Percentiles rank a stretch among this genome's conserved stretches.
phyloP scores from a whole-genome alignment of 2,329 filamentous ascomycete genomes.

The Microthyrium microscopicum region DNA sequence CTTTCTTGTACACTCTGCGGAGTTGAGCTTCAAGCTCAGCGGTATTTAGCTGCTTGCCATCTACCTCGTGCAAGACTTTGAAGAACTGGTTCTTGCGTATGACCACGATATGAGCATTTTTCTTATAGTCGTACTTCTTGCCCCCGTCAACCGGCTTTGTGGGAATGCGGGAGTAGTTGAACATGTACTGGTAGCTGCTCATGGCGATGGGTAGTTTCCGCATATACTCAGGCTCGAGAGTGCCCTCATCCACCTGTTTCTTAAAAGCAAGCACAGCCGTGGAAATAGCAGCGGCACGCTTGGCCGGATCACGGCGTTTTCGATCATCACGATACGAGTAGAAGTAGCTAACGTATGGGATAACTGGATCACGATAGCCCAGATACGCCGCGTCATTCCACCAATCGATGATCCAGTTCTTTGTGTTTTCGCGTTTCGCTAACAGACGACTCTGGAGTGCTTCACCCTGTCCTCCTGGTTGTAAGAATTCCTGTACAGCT shows the following conservation, averaged over 20 bases:
- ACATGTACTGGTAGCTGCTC: slow-evolving; percentile 98
- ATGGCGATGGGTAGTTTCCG: slow-evolving; percentile 94
- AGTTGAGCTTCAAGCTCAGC: slow-evolving; percentile 86
- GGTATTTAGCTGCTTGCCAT: slow-evolving; percentile 72
- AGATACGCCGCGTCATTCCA: slow-evolving; percentile 96
- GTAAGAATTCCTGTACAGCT: slow-evolving; percentile 75
- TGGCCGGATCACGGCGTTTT: slow-evolving; percentile 69
- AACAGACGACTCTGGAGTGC: slow-evolving; percentile 77
- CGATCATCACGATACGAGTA: slow-evolving; percentile 96
- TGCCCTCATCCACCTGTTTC: slow-evolving; percentile 66
- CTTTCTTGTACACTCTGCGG: slow-evolving; percentile 63
- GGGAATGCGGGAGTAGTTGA: slow-evolving; percentile 79
- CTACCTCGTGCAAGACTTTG: slow-evolving; percentile 70
- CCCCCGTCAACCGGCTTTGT: slow-evolving; percentile 68
- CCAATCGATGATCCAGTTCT: slow-evolving; percentile 96
- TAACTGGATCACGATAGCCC: slow-evolving; percentile 81
- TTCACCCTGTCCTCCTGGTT: slow-evolving; percentile 68
- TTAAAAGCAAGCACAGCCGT: slow-evolving; percentile 85
- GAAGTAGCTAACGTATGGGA: slow-evolving; percentile 98
- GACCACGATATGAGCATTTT: slow-evolving; percentile 76
- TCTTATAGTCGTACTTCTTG: slow-evolving; percentile 56
- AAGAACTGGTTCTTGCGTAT: slow-evolving; percentile 96
- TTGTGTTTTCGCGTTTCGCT: slow-evolving; percentile 57
- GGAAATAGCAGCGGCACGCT: slow-evolving; percentile 81
- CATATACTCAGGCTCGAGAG: slow-evolving; percentile 95